Conservation (phyloP, 441 rosid genomes). For the Aleurites moluccanus region DNA sequence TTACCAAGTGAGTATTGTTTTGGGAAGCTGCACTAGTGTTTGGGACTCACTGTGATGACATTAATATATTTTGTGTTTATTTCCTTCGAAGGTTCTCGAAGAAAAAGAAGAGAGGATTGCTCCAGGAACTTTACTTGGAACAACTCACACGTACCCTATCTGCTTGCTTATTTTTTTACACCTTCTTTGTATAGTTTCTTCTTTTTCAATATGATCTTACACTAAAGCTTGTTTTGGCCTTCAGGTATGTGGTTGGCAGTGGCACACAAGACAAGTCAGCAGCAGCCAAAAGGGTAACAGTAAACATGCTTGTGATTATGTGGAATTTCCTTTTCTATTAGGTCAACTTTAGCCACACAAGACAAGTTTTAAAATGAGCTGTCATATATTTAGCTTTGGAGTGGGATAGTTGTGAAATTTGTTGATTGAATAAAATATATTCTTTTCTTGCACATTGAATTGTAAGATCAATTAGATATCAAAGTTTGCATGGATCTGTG, state of each 20-base stretch:
- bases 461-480: too few species aligned
- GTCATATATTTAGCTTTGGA: not conserved
- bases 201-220: not conserved
- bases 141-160: slow-evolving; percentile 69
- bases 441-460: not conserved
- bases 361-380: not conserved
- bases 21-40: slow-evolving; percentile 2
- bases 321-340: not conserved
- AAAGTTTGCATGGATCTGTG: not conserved
- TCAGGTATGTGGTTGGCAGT: slow-evolving; percentile 69
- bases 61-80: not conserved
- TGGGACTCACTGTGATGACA: not conserved
- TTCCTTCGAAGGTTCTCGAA: slow-evolving; percentile 67
- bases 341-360: not conserved
- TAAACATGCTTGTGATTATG: not conserved
- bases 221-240: slow-evolving; percentile 8
- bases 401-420: too few species aligned
- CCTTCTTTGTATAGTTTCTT: not conserved
- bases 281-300: slow-evolving; percentile 86
- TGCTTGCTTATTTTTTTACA: not conserved
- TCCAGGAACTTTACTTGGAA: slow-evolving; percentile 90
- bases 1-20: slow-evolving; percentile 64
- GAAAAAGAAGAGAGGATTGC: slow-evolving; percentile 84
- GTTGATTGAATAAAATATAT: not conserved
- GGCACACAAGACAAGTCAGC: slow-evolving; percentile 88